Evolutionary conservation across 73 alveolate species (phyloP).

Genomic region (Durusdinium trenchii): DNA sequence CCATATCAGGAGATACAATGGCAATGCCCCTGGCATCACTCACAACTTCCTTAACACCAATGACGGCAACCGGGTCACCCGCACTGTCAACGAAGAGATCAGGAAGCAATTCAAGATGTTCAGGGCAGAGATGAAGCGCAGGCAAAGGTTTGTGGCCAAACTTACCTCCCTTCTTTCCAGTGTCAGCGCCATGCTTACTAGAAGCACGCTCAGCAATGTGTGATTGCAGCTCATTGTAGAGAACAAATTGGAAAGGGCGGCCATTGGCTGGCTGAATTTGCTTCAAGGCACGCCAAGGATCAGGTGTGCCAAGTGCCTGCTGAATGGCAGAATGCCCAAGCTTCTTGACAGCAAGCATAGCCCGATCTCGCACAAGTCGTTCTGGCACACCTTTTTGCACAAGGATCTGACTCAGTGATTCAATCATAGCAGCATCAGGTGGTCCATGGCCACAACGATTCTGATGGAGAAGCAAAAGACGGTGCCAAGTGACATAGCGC

Average conservation of each 20-base stretch:
- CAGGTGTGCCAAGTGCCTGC: not conserved
- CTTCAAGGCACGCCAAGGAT: slow-evolving; percentile 2
- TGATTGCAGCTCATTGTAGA: not conserved
- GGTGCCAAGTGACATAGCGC: no score
- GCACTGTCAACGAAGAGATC: no score
- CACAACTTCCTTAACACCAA: no score
- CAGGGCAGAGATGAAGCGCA: no score
- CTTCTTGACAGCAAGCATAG: not conserved
- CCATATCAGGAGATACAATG: no score
- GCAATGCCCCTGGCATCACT: no score
- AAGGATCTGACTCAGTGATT: not conserved
- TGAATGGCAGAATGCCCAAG: not conserved
- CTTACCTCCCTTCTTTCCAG: not conserved
- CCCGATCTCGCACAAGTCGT: not conserved
- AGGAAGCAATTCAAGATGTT: no score
- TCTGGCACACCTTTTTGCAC: not conserved
- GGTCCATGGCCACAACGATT: not conserved
- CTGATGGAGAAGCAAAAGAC: no score
- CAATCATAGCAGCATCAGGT: not conserved
- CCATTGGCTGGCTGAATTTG: not conserved
- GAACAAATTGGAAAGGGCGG: not conserved
- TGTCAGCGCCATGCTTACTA: not conserved
- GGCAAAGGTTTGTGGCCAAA: no score
- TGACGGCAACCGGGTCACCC: no score
- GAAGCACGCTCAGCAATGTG: not conserved